A percentile compares a stretch with the other conserved stretches of the same genome.
These are phyloP conservation scores for Colletotrichum chlorophyti DNA, from an alignment of 2,329 filamentous ascomycete genomes.

Conservation along the genomic window DNA sequence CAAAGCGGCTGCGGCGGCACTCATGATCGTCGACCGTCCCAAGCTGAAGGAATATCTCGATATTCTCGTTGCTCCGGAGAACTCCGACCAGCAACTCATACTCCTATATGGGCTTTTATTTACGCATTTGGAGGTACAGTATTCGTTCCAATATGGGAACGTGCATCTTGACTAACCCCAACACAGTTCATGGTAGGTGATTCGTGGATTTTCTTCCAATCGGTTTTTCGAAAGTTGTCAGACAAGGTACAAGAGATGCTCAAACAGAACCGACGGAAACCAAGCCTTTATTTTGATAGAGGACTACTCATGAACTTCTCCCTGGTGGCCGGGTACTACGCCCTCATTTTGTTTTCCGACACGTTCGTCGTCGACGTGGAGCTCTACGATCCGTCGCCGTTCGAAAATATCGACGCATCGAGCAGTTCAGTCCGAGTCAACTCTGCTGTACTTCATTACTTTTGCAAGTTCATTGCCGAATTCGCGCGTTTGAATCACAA, in stretches of 20 bases:
- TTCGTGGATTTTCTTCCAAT: conserved; percentile 4
- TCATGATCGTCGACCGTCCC: not conserved
- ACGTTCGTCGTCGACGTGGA: not conserved
- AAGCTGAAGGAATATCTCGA: conserved; percentile 1
- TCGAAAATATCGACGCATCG: conserved; percentile 1
- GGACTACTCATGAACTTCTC: conserved; percentile 8
- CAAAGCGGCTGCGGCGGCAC: not conserved
- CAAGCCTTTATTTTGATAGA: conserved; percentile 8
- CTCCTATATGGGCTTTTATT: conserved; percentile 14
- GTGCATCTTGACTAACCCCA: not conserved
- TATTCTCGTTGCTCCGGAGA: not conserved
- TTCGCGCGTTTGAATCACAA: conserved; percentile 10
- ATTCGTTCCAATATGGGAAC: not conserved
- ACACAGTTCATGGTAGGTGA: conserved; percentile 6
- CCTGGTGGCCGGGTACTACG: not conserved
- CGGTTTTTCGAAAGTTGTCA: not conserved
- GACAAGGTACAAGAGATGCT: not conserved
- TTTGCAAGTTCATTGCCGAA: not conserved
- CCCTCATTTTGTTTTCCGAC: conserved; percentile 1
- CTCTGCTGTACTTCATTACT: conserved; percentile 15
- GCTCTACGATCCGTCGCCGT: conserved; percentile 5
- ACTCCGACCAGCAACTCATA: conserved; percentile 6
- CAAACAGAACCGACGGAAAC: not conserved
- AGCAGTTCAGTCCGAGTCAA: conserved; percentile 3
- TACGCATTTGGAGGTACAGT: not conserved